Evolutionary conservation across 495 filamentous ascomycete species (phyloP).

Genomic region (Physcia stellaris): DNA sequence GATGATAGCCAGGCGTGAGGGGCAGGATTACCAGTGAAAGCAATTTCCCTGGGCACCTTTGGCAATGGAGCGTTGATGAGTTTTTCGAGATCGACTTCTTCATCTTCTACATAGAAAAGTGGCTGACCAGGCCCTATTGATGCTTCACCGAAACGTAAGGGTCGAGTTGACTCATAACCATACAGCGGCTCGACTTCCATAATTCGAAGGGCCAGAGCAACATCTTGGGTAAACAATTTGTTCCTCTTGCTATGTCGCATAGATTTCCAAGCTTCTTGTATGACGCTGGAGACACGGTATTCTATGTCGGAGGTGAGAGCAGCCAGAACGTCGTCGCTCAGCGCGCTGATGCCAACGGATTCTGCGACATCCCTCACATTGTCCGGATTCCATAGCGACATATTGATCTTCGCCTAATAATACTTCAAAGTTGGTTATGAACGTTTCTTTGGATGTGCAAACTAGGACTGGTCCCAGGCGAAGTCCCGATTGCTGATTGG

Average conservation of each 20-base stretch:
- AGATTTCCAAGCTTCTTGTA: slow-evolving; percentile 85
- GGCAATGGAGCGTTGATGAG: slow-evolving; percentile 91
- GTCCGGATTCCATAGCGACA: slow-evolving; percentile 85
- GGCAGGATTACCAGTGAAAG: slow-evolving; percentile 57
- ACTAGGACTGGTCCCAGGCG: too few relatives aligned
- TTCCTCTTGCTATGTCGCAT: slow-evolving; percentile 84
- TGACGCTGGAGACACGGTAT: slow-evolving; percentile 79
- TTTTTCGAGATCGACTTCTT: slow-evolving; percentile 97
- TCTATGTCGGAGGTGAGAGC: slow-evolving; percentile 86
- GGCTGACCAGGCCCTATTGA: slow-evolving; percentile 89
- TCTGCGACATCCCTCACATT: slow-evolving; percentile 92
- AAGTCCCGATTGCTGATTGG: too few relatives aligned
- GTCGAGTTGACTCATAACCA: slow-evolving; percentile 81
- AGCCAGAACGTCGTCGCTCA: slow-evolving; percentile 70
- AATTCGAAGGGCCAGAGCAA: slow-evolving; percentile 66
- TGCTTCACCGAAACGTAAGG: slow-evolving; percentile 83
- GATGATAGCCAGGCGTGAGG: background rate
- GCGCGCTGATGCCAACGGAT: slow-evolving; percentile 70
- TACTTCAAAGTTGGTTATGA: too few relatives aligned
- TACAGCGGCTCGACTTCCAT: slow-evolving; percentile 91
- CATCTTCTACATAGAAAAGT: slow-evolving; percentile 93
- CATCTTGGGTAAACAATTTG: slow-evolving; percentile 69
- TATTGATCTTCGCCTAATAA: too few relatives aligned
- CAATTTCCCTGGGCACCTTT: slow-evolving; percentile 85
- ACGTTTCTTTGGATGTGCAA: too few relatives aligned